Percentiles rank a stretch among this genome's conserved stretches.
Evolutionary conservation across 352 stramenopile species (phyloP).

Genomic region (Elongisporangium undulatum): DNA sequence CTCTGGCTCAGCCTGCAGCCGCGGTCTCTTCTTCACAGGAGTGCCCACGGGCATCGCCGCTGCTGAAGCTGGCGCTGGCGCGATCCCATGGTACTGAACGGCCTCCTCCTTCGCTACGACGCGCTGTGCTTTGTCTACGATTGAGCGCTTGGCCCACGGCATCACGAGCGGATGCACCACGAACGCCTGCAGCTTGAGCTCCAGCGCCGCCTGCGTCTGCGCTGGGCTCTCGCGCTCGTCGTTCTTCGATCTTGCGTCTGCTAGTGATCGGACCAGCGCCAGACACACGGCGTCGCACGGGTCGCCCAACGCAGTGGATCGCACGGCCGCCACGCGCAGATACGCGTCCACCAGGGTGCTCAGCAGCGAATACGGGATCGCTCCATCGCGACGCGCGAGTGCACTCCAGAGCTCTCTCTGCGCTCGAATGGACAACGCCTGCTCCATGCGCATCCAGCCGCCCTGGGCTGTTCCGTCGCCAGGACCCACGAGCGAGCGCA

Average conservation of each 20-base stretch:
- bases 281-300: slow-evolving; percentile 19
- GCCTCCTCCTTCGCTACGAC: not conserved
- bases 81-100: not conserved
- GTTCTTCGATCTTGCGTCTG: slow-evolving; percentile 9
- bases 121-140: too few species aligned
- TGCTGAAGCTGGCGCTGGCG: not conserved
- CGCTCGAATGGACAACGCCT: slow-evolving; percentile 18
- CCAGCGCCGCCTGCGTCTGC: not conserved
- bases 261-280: slow-evolving; percentile 8
- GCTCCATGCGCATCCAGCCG: slow-evolving; percentile 39
- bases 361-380: slow-evolving; percentile 6
- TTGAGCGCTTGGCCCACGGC: not conserved
- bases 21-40: slow-evolving; percentile 8
- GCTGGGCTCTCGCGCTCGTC: not conserved
- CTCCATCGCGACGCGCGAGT: slow-evolving; percentile 13
- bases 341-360: slow-evolving; percentile 18
- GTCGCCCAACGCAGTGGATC: slow-evolving; percentile 4
- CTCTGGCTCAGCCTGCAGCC: not conserved
- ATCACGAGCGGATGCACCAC: not conserved
- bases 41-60: slow-evolving; percentile 2
- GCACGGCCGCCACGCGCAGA: slow-evolving; percentile 10
- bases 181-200: not conserved
- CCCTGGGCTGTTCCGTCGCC: not conserved
- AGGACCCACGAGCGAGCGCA: slow-evolving; percentile 7
- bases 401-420: slow-evolving; percentile 66